These are phyloP conservation scores for Aspergillus bombycis DNA, from an alignment of 2,329 filamentous ascomycete genomes.

Conservation along the genomic window DNA sequence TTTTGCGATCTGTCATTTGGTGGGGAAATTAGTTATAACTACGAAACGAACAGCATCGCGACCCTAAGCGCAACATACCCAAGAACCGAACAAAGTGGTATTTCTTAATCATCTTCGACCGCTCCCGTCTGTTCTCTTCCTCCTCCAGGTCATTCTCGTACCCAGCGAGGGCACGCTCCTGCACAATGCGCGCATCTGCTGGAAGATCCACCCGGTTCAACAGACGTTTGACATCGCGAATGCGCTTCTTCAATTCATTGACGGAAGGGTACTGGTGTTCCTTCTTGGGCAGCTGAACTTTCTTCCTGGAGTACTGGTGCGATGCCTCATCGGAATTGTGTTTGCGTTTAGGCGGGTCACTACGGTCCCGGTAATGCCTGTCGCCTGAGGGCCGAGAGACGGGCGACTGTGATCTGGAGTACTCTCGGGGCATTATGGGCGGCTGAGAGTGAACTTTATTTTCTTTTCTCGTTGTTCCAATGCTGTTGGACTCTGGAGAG, in stretches of 20 bases:
- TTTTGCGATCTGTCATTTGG: slow-evolving; percentile 42
- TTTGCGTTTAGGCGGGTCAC: slow-evolving; percentile 33
- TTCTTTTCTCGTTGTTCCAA: background rate
- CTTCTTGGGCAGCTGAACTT: slow-evolving; percentile 26
- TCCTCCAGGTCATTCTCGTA: slow-evolving; percentile 60
- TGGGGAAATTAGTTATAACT: background rate
- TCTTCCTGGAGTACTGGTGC: slow-evolving; percentile 32
- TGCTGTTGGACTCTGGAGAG: background rate
- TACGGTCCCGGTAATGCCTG: slow-evolving; percentile 24
- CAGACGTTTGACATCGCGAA: slow-evolving; percentile 59
- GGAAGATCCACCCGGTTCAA: slow-evolving; percentile 55
- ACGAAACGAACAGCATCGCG: background rate
- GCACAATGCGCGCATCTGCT: slow-evolving; percentile 58
- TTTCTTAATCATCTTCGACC: slow-evolving; percentile 60
- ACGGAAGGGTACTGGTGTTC: slow-evolving; percentile 40
- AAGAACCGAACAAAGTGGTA: slow-evolving; percentile 71
- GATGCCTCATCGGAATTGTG: slow-evolving; percentile 28
- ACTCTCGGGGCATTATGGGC: slow-evolving; percentile 20
- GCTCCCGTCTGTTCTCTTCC: slow-evolving; percentile 52
- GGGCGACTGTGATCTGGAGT: slow-evolving; percentile 14
- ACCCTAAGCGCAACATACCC: slow-evolving; percentile 36
- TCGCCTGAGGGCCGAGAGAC: slow-evolving; percentile 3
- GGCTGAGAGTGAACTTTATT: background rate
- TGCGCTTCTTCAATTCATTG: slow-evolving; percentile 58
- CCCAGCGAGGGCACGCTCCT: slow-evolving; percentile 61